Evolutionary conservation across 1,284 basidiomycete species (phyloP).

Genomic region (Moesziomyces globuligerus): DNA sequence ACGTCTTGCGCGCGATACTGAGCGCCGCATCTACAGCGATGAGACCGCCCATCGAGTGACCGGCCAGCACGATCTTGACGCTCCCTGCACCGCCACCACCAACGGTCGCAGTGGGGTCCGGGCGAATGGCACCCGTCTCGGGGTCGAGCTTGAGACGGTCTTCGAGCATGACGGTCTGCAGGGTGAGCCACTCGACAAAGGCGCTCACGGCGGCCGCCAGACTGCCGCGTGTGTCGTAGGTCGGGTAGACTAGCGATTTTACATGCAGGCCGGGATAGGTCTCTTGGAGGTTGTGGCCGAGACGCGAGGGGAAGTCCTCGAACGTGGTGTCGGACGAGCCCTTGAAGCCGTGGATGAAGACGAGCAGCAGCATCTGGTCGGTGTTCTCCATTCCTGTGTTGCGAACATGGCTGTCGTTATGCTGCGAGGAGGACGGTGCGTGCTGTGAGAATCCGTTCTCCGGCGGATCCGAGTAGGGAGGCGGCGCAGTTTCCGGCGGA

Average conservation of each 20-base stretch:
- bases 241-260: conserved; percentile 84
- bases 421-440: background rate
- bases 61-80: conserved; percentile 81
- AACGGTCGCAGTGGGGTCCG: conserved; percentile 25
- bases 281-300: conserved; percentile 77
- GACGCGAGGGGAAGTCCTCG: conserved; percentile 77
- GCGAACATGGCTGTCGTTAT: conserved; percentile 1
- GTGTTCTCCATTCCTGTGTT: conserved; percentile 39
- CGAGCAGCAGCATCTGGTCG: conserved; percentile 45
- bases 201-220: conserved; percentile 49
- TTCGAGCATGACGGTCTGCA: conserved; percentile 88
- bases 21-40: conserved; percentile 84
- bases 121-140: conserved; percentile 24
- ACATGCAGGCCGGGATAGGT: conserved; percentile 72
- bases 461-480: conserved; percentile 7
- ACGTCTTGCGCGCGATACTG: conserved; percentile 25
- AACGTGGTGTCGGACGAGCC: conserved; percentile 81
- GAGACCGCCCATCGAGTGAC: conserved; percentile 74
- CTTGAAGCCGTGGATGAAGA: conserved; percentile 71
- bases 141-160: conserved; percentile 63
- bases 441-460: conserved; percentile 18
- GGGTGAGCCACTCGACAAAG: conserved; percentile 43
- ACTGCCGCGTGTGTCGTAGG: conserved; percentile 78
- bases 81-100: conserved; percentile 52
- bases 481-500: conserved; percentile 13